Evolutionary conservation across 2,329 filamentous ascomycete genomes (phyloP).

Genomic region (Byssochlamys sp.): DNA sequence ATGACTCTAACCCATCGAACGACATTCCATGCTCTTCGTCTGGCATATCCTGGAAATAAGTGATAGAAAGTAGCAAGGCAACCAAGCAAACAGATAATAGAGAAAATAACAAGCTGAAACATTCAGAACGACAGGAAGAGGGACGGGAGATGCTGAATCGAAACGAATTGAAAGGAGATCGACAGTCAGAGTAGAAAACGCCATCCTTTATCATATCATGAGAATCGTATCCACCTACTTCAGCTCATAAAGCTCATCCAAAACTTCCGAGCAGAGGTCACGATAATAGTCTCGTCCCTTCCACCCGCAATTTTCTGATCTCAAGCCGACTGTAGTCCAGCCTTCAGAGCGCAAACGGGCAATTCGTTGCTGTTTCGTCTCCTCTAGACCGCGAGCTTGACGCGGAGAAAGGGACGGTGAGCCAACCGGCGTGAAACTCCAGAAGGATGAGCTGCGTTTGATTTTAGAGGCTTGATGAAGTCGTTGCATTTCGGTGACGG

Average conservation of each 20-base stretch:
- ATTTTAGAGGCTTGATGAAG: constrained; percentile 16
- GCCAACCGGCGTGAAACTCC: constrained; percentile 26
- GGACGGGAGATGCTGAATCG: not conserved
- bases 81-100: not conserved
- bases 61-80: not conserved
- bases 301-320: constrained; percentile 21
- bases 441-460: constrained; percentile 28
- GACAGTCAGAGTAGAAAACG: not conserved
- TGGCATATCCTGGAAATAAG: not conserved
- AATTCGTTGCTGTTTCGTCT: constrained; percentile 27
- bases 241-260: constrained; percentile 27
- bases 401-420: not conserved
- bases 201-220: not conserved
- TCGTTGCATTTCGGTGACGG: constrained; percentile 16
- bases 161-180: not conserved
- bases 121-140: not conserved
- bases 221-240: not conserved
- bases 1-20: not conserved
- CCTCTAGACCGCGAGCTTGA: constrained; percentile 12
- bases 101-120: not conserved
- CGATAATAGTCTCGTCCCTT: constrained; percentile 31
- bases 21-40: not conserved
- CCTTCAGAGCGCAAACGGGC: constrained; percentile 23
- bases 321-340: constrained; percentile 31
- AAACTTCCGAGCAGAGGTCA: constrained; percentile 23